phyloP scores from a whole-genome alignment of 257 asterid species.

The Lantana camara region DNA sequence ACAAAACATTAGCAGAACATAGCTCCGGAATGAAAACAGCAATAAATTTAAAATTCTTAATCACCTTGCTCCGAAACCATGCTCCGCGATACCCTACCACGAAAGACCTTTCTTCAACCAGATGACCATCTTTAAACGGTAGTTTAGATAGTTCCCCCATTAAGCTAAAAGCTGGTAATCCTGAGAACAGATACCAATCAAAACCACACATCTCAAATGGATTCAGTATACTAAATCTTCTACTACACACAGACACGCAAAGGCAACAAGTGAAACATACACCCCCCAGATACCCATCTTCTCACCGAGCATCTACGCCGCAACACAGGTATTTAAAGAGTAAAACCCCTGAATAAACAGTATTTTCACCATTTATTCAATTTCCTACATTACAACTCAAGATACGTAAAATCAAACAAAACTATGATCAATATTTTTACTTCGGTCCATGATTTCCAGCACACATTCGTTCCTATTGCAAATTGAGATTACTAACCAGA shows the following conservation, averaged over 20 bases:
- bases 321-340: not conserved
- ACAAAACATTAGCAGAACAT: not conserved
- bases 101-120: slow-evolving; percentile 49
- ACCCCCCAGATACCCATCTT: not conserved
- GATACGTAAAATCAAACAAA: not conserved
- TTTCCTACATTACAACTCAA: not conserved
- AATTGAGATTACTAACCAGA: not conserved
- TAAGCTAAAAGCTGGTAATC: not conserved
- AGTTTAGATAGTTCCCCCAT: slow-evolving; percentile 30
- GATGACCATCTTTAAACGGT: slow-evolving; percentile 49
- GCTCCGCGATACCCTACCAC: slow-evolving; percentile 56
- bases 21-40: not conserved
- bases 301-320: too few species aligned
- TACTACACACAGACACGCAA: too few species aligned
- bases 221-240: too few species aligned
- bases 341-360: not conserved
- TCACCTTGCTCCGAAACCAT: slow-evolving; percentile 59
- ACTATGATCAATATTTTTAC: not conserved
- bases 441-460: not conserved
- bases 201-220: slow-evolving; percentile 23
- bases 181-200: slow-evolving; percentile 15
- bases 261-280: not conserved
- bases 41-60: not conserved
- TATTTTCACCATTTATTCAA: not conserved
- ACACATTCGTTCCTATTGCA: not conserved